Conservation (phyloP, 2,329 filamentous ascomycete genomes). For the Gremmenia infestans region DNA sequence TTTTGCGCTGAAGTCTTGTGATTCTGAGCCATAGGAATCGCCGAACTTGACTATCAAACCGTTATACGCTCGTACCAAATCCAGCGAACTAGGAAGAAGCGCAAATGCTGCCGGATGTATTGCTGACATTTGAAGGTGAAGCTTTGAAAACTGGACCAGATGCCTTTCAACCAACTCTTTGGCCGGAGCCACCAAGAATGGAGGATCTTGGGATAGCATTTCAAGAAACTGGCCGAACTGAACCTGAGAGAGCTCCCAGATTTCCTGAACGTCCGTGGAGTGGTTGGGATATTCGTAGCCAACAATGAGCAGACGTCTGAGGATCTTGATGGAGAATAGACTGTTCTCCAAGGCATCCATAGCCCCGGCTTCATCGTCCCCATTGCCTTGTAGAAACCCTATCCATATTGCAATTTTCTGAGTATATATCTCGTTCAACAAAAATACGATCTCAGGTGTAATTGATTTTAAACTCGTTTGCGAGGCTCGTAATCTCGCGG, state of each 20-base stretch:
- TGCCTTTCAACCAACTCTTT: conserved; percentile 74
- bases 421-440: conserved; percentile 74
- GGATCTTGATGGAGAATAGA: conserved; percentile 69
- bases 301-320: conserved; percentile 72
- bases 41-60: conserved; percentile 71
- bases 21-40: conserved; percentile 55
- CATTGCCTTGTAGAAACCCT: conserved; percentile 50
- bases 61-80: conserved; percentile 82
- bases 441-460: conserved; percentile 77
- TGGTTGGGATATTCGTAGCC: conserved; percentile 82
- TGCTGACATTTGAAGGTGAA: conserved; percentile 82
- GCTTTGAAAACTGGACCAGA: conserved; percentile 81
- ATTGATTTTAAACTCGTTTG: conserved; percentile 72
- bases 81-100: conserved; percentile 71
- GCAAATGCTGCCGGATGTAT: conserved; percentile 78
- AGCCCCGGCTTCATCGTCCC: conserved; percentile 53
- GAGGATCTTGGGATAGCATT: conserved; percentile 54
- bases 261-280: conserved; percentile 68
- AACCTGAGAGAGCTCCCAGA: conserved; percentile 74
- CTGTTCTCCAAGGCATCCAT: conserved; percentile 69
- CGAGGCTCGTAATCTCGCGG: conserved; percentile 68
- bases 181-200: conserved; percentile 45
- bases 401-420: conserved; percentile 68
- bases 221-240: conserved; percentile 74
- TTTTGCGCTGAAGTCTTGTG: conserved; percentile 39